Evolutionary conservation across 257 asterid species (phyloP), one percentile per base, ranked within the genome.

Genomic region (Agastache rugosa): DNA sequence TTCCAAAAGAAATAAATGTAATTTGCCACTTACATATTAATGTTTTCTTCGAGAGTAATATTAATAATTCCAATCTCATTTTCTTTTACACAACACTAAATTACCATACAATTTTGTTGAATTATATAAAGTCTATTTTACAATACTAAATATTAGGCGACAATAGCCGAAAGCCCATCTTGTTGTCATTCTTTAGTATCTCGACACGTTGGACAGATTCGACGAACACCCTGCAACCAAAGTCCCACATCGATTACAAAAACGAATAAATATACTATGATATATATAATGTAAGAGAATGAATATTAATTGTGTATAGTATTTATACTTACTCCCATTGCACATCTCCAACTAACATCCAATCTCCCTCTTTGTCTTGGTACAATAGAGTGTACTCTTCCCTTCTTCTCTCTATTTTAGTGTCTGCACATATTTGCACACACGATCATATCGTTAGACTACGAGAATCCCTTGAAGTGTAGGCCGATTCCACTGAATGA

Each of bases 281-380:
- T 15, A 11, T n/a, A 22, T 42, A 1, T 25, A 25, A 15, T 12
- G 8, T 25, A 67, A 47, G 10, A 41, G 19, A 63, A 63, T n/a
- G 14, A 63, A 4, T 8, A 63, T n/a, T 56, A 41, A 17, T 11
- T 48, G 20, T 5, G 22, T 42, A 1, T 15, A 27, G 37, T 58
- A 8, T 3, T 3, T 11, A 5, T 56, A 63, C 89, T 50, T 78
- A 89, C 96, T 78, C 79, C 93, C 96, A 87, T 34, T 84, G 87
- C 77, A 80, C 88, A 78, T 85, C 89, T 69, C 91, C 89, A 10
- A 82, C 83, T 22, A 83, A 69, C 87, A 85, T 69, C 91, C 96
- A 84, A 31, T 81, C 83, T 77, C 90, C 90, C 37, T 85, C 79
- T 76, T 67, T 87, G 78, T 87, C 87, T 56, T 85, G 88, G 78